Evolutionary conservation across 305 asterid species (phyloP).

Genomic region (Solanum hybrid): DNA sequence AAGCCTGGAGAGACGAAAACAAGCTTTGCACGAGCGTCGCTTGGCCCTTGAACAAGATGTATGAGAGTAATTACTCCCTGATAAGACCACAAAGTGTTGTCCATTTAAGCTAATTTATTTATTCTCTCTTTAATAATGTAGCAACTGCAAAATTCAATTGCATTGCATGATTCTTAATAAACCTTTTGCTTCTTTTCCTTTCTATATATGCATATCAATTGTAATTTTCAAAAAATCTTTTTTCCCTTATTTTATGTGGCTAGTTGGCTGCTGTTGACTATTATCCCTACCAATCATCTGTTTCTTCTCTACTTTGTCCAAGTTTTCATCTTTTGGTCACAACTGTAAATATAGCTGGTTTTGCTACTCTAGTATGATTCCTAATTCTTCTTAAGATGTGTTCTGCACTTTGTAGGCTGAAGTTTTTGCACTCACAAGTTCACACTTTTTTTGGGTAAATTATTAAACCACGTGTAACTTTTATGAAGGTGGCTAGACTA

Average conservation of each 20-base stretch:
- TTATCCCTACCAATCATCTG: background rate
- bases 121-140: background rate
- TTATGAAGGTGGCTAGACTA: constrained; percentile 72
- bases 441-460: background rate
- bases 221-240: background rate
- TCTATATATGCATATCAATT: background rate
- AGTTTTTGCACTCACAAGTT: background rate
- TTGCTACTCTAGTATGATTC: background rate
- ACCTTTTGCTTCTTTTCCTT: background rate
- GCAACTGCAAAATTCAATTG: background rate
- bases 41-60: constrained; percentile 99
- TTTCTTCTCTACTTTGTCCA: background rate
- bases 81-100: background rate
- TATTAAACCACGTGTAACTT: background rate
- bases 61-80: constrained; percentile 5
- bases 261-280: background rate
- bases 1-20: constrained; percentile 98
- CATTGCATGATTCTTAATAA: background rate
- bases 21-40: constrained; percentile 97
- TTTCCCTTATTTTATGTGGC: background rate
- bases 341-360: background rate
- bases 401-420: background rate
- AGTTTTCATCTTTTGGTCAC: background rate
- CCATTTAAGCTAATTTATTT: background rate
- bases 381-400: background rate